phyloP scores from a whole-genome alignment of 192 early-diverging fungal genomes.

The Umbelopsis sp. region DNA sequence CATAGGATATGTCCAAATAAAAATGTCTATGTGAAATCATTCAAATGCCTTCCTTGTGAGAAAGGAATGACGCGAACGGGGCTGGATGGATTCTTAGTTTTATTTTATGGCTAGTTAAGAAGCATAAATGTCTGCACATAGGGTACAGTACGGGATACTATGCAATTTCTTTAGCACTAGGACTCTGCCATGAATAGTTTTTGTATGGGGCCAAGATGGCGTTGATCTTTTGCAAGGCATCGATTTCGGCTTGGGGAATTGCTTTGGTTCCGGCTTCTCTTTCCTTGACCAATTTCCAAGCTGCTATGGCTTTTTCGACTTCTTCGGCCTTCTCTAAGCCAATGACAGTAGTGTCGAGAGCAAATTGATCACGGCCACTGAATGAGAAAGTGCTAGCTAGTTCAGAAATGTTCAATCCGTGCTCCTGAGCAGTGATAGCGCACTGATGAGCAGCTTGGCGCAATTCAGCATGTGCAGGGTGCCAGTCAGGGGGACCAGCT shows the following conservation, averaged over 20 bases:
- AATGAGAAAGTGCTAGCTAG: slow-evolving; percentile 57
- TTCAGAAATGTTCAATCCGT: slow-evolving; percentile 48
- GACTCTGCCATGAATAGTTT: slow-evolving; percentile 49
- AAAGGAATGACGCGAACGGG: too few species aligned
- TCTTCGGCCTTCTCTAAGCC: slow-evolving; percentile 48
- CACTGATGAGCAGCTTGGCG: slow-evolving; percentile 52
- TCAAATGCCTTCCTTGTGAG: too few species aligned
- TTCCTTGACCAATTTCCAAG: slow-evolving; percentile 35
- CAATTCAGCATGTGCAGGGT: slow-evolving; percentile 61
- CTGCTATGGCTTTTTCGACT: slow-evolving; percentile 44
- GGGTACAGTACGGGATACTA: neutral
- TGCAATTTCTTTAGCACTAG: slow-evolving; percentile 31
- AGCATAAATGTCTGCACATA: neutral
- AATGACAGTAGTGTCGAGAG: slow-evolving; percentile 47
- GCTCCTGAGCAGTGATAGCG: slow-evolving; percentile 36
- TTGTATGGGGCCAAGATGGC: slow-evolving; percentile 38
- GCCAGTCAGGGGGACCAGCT: slow-evolving; percentile 58
- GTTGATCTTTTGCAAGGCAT: slow-evolving; percentile 33
- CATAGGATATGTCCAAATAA: slow-evolving; percentile 43
- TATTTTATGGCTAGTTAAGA: neutral
- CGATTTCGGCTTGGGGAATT: slow-evolving; percentile 24
- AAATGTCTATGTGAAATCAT: neutral
- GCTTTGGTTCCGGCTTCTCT: slow-evolving; percentile 23
- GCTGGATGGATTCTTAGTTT: neutral
- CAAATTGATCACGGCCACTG: slow-evolving; percentile 35